Base-by-base conservation (phyloP, 2,329 filamentous ascomycete genomes). In the Xylariaceae sp. region DNA sequence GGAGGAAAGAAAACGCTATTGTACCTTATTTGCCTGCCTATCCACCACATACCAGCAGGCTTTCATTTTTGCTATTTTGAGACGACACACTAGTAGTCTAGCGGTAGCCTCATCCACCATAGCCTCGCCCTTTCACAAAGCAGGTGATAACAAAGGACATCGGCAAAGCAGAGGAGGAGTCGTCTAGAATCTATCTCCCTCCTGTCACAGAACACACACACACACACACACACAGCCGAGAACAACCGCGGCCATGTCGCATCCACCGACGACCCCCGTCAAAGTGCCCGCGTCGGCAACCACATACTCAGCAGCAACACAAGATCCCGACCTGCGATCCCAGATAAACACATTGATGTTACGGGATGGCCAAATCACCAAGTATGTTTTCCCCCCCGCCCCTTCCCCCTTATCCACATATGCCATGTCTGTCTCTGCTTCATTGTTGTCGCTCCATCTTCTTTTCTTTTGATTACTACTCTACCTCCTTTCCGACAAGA, bases 321-420 rank as follows among this genome's bases (percentile, higher is more conserved):
- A 80, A 45, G 81, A 85, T 55, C 71, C 76, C 6, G 80, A 84
- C 47, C 64, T 84, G 45, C 71, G 81, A 19, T 83, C 80, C 2
- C 74, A 82, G 55, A 79, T 85, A 57, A 84, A 85, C 59, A 69
- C 71, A 8, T 57, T 78, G 11, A 66, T 85, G 20, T 67, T 84
- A 25, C 69, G 71, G 33, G 79, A 81, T 37, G 80, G 80, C 3
- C 76, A 83, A 50, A 74, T 83, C 20, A 64, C 71, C 37, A 80
- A 77, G 81, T 83, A 69, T 14, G 49, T 49, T 21, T 23, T 44
- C 29, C 17, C 11, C 44, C 40, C 22, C 14, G 22, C 22, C 36
- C 37, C 37, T 45, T 42, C 43, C 20, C 23, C 14, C 34, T 32
- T 38, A 19, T 36, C 33, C 23, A 22, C n/a, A n/a, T 22, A 36